Evolutionary conservation across 257 asterid species (phyloP).

Genomic region (Solanum arcanum): DNA sequence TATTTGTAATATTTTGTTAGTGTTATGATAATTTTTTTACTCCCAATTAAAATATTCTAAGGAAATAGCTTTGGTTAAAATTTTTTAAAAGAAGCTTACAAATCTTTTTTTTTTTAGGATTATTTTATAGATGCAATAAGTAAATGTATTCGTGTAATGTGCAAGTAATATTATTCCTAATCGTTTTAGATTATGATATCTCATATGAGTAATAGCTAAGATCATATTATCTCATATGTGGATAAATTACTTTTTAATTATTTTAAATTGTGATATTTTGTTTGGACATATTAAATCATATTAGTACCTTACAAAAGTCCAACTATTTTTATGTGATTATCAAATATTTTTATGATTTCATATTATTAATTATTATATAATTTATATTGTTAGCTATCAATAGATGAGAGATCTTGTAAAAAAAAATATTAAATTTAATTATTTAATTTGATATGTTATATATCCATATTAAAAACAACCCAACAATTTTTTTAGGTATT

Average conservation of each 20-base stretch:
- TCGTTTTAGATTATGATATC: not conserved
- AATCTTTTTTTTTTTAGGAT: too few relatives aligned
- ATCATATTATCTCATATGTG: not conserved
- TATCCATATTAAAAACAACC: not conserved
- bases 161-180: not conserved
- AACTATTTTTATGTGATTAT: not conserved
- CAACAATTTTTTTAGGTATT: too few relatives aligned
- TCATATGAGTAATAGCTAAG: not conserved
- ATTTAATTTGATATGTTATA: too few relatives aligned
- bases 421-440: too few relatives aligned
- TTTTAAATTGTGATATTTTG: not conserved
- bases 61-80: not conserved
- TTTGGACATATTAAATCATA: too few relatives aligned
- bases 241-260: not conserved
- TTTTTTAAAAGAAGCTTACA: not conserved
- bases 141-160: not conserved
- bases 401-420: not conserved
- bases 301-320: not conserved
- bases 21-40: not conserved
- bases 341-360: not conserved
- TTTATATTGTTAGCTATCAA: too few relatives aligned
- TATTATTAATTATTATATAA: too few relatives aligned
- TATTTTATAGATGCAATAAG: not conserved
- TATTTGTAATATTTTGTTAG: not conserved
- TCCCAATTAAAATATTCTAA: not conserved